Evolutionary conservation across 192 early-diverging fungal genomes (phyloP), one percentile per base, ranked within the genome.

Genomic region (Mortierella claussenii): DNA sequence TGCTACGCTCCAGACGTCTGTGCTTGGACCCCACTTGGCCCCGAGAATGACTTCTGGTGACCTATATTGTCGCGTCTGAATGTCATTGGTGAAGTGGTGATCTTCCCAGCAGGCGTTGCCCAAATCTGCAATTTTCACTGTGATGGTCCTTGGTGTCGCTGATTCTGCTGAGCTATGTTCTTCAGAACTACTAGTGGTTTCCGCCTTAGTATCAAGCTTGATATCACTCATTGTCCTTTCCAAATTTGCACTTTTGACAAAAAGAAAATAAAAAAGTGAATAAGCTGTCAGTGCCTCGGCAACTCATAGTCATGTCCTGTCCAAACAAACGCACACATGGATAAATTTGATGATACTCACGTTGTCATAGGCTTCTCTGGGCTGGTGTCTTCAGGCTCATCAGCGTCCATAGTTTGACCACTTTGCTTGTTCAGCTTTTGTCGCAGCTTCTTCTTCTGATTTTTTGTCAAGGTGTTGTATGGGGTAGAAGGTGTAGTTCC

Each of bases 51-150:
- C 97, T 79, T 99, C 97, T 32, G 97, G 97, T 17, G 91, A 93
- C 57, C 97, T 89, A 69, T 99, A 99, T 80, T 99, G 96, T 50
- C 97, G 89, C 42, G 97, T 99, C 79, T 99, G 97, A 60, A 99
- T 98, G 68, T 97, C 95, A 48, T 93, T 91, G 0, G 96, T 96
- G 65, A 97, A 98, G 69, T 99, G 96, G 69, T 98, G 91, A 74
- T 97, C 85, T 4, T 91, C 89, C 97, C 97, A 99, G 69, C 95
- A 97, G 30, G 96, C 95, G 76, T 99, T 99, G 20, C 97, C 97
- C 21, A 99, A 79, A 81, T 99, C 97, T 11, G 96, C 96, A 70
- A 99, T 94, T 82, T 99, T 99, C 55, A 99, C 93, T 28, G 86
- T 84, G 33, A 94, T 82, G 2, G 45, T 66, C 45, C 36, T 62